A percentile compares a stretch with the other conserved stretches of the same genome.
These are phyloP conservation scores for Yarrowia galli DNA, from an alignment of 1,139 yeast genomes.

Conservation along the genomic window DNA sequence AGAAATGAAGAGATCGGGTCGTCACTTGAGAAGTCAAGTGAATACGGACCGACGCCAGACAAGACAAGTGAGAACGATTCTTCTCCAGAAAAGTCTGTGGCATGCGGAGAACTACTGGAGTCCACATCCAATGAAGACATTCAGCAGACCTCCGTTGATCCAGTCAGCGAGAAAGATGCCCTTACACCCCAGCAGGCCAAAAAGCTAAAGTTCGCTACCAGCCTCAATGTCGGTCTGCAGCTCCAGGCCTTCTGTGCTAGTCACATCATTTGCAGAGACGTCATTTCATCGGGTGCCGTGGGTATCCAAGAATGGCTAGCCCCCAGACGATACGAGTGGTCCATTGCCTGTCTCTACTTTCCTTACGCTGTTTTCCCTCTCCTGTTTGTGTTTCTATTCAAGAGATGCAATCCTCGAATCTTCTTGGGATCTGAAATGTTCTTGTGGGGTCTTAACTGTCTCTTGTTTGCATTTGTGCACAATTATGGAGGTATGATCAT, in stretches of 20 bases:
- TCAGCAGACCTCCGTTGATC: not conserved
- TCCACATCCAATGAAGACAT: not conserved
- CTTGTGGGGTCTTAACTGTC: conserved; percentile 9
- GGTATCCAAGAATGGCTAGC: not conserved
- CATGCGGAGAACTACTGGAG: not conserved
- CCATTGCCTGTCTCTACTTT: conserved; percentile 4
- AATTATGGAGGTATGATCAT: conserved; percentile 8
- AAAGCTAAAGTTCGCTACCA: conserved; percentile 1
- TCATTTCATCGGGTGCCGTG: not conserved
- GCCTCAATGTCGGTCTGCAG: conserved; percentile 2
- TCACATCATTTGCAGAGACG: conserved; percentile 17
- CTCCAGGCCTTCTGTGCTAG: conserved; percentile 6
- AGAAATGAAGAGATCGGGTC: not conserved
- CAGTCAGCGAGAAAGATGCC: not conserved
- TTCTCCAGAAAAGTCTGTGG: not conserved
- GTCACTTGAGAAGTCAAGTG: not conserved
- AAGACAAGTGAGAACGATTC: not conserved
- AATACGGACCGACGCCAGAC: not conserved
- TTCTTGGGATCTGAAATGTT: conserved; percentile 15
- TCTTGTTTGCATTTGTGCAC: not conserved
- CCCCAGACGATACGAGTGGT: conserved; percentile 2
- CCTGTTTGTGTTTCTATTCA: conserved; percentile 1
- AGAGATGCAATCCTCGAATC: conserved; percentile 1
- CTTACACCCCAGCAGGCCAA: conserved; percentile 1
- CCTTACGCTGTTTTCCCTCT: conserved; percentile 1